Evolutionary conservation across 768 basidiomycete genomes (phyloP).

Genomic region (Cytidiella melzeri): DNA sequence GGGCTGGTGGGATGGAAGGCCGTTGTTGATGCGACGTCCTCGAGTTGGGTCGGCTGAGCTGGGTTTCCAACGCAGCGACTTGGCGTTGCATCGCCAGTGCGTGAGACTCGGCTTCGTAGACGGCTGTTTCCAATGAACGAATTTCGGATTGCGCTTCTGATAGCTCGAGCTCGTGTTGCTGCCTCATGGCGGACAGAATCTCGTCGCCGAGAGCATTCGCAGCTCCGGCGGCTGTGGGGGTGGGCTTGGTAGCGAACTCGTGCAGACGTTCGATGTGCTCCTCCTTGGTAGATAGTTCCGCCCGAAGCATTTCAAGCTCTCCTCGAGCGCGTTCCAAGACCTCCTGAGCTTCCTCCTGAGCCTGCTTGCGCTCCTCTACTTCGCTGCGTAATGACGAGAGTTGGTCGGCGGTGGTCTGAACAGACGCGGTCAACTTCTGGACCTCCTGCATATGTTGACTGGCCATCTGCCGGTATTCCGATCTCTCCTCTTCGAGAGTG

Average conservation of each 20-base stretch:
- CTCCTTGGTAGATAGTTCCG: slow-evolving; percentile 55
- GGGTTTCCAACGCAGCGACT: slow-evolving; percentile 57
- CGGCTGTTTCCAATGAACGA: slow-evolving; percentile 63
- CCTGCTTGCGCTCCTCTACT: slow-evolving; percentile 39
- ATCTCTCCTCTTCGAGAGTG: slow-evolving; percentile 61
- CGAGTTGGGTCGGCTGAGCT: slow-evolving; percentile 44
- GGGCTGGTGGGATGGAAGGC: slow-evolving; percentile 34
- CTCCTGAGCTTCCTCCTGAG: slow-evolving; percentile 55
- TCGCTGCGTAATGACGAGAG: slow-evolving; percentile 46
- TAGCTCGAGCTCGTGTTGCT: slow-evolving; percentile 76
- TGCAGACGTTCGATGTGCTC: slow-evolving; percentile 60
- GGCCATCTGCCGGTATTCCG: slow-evolving; percentile 50
- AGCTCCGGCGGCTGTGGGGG: slow-evolving; percentile 26
- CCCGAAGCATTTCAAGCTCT: slow-evolving; percentile 66
- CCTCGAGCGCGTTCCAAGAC: slow-evolving; percentile 58
- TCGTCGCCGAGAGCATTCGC: slow-evolving; percentile 66
- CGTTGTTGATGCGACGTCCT: slow-evolving; percentile 38
- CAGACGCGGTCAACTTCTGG: slow-evolving; percentile 41
- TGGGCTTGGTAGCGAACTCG: slow-evolving; percentile 37
- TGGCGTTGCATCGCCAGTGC: slow-evolving; percentile 67
- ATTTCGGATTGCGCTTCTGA: slow-evolving; percentile 77
- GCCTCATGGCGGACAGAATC: slow-evolving; percentile 60
- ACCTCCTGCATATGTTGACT: slow-evolving; percentile 51
- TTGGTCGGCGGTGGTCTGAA: slow-evolving; percentile 48
- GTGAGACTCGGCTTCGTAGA: slow-evolving; percentile 68